Percentiles rank a stretch among this genome's conserved stretches.
Conservation (phyloP, 1,284 basidiomycete species). For the Cryptococcus sp. region DNA sequence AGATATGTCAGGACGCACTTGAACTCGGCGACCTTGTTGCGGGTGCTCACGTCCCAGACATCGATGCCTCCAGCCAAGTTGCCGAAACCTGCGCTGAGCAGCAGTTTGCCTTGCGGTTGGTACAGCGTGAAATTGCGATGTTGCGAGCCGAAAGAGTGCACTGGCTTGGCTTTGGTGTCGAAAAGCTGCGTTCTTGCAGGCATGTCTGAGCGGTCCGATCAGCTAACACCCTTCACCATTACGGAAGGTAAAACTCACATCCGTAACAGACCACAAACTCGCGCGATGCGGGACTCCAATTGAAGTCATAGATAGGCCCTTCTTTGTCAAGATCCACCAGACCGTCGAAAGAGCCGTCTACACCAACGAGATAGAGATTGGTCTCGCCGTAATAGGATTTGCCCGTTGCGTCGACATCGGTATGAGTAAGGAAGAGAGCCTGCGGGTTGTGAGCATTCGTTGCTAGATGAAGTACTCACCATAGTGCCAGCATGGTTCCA, state of each 20-base stretch:
- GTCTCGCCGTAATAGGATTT: slow-evolving; percentile 99
- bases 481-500: slow-evolving; percentile 87
- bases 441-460: slow-evolving; percentile 50
- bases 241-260: slow-evolving; percentile 62
- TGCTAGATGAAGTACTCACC: slow-evolving; percentile 31
- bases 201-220: slow-evolving; percentile 65
- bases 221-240: slow-evolving; percentile 9
- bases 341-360: slow-evolving; percentile 95
- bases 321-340: slow-evolving; percentile 92
- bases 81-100: slow-evolving; percentile 91
- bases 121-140: slow-evolving; percentile 92
- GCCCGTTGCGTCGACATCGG: slow-evolving; percentile 94
- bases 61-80: slow-evolving; percentile 94
- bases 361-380: slow-evolving; percentile 86
- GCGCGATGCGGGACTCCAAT: slow-evolving; percentile 96
- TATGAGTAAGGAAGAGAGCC: slow-evolving; percentile 86
- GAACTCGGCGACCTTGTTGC: slow-evolving; percentile 81
- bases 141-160: slow-evolving; percentile 87
- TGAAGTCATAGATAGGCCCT: slow-evolving; percentile 94
- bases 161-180: slow-evolving; percentile 81
- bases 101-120: slow-evolving; percentile 88
- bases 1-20: slow-evolving; percentile 26
- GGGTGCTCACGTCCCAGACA: slow-evolving; percentile 82
- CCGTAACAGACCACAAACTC: slow-evolving; percentile 97
- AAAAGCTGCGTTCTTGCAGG: slow-evolving; percentile 91